Percentiles rank a stretch among this genome's conserved stretches.
phyloP scores from a whole-genome alignment of 768 basidiomycete species.

The Thelephora ganbajun region DNA sequence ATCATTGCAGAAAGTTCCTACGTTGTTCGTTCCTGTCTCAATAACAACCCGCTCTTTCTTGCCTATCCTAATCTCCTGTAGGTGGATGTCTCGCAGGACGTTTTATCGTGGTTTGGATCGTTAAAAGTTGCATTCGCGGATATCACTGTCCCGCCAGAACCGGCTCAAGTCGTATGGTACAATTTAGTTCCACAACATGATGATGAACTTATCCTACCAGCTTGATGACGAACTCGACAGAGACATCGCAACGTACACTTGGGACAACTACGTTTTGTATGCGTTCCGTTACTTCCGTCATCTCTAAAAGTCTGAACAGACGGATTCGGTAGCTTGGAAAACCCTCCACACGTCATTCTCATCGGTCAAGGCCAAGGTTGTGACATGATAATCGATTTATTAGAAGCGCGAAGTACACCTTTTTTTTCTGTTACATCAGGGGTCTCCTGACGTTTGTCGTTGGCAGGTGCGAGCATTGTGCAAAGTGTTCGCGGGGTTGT shows the following conservation, averaged over 20 bases:
- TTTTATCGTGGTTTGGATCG: conserved; percentile 63
- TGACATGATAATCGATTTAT: conserved; percentile 51
- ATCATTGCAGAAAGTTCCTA: no score
- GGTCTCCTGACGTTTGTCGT: neutral
- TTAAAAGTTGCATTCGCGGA: conserved; percentile 72
- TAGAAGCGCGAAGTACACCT: conserved; percentile 45
- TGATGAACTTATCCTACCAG: neutral
- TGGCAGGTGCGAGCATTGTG: conserved; percentile 35
- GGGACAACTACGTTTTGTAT: conserved; percentile 89
- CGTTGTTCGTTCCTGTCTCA: no score
- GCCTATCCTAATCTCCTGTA: conserved; percentile 16
- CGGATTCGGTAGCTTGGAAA: conserved; percentile 47
- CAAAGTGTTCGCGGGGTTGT: conserved; percentile 12
- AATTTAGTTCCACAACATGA: neutral
- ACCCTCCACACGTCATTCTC: conserved; percentile 54
- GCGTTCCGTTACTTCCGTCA: conserved; percentile 12
- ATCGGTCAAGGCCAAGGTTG: conserved; percentile 80
- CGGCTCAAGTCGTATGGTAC: conserved; percentile 9
- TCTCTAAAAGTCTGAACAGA: conserved; percentile 1
- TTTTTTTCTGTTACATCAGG: neutral
- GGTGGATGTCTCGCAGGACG: conserved; percentile 75
- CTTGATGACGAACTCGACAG: conserved; percentile 19
- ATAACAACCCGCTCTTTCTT: neutral
- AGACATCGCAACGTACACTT: conserved; percentile 63
- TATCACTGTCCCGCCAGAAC: conserved; percentile 69